Percentiles rank a stretch among this genome's conserved stretches.
phyloP scores from a whole-genome alignment of 768 basidiomycete species.

The Lactarius quietus region DNA sequence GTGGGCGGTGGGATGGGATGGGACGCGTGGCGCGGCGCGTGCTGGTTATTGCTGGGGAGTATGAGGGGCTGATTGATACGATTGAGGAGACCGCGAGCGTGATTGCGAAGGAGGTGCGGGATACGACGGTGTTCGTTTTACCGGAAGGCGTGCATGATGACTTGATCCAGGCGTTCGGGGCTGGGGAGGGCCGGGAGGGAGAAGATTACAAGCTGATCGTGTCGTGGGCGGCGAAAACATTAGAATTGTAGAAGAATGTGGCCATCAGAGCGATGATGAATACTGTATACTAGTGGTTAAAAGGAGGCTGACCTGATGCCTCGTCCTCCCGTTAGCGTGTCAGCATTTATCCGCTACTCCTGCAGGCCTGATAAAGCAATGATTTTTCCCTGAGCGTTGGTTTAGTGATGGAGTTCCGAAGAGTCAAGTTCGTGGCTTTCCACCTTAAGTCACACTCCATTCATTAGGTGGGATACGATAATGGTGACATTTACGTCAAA shows the following conservation, averaged over 20 bases:
- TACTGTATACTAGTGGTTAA: too few species aligned
- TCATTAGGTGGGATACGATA: too few species aligned
- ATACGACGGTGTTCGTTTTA: conserved; percentile 3
- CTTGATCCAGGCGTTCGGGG: not conserved
- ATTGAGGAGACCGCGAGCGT: not conserved
- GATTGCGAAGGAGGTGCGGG: not conserved
- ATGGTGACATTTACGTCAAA: too few species aligned
- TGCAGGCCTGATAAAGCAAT: too few species aligned
- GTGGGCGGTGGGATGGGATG: conserved; percentile 3
- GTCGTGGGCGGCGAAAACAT: not conserved
- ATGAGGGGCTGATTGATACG: conserved; percentile 3
- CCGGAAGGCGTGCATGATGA: conserved; percentile 20
- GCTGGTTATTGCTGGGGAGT: conserved; percentile 1
- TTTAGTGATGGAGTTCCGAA: too few species aligned
- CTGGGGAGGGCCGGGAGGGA: conserved; percentile 7
- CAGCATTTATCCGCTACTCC: too few species aligned
- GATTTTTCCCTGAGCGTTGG: too few species aligned
- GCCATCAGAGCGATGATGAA: too few species aligned
- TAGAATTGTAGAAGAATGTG: not conserved
- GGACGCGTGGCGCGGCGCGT: not conserved
- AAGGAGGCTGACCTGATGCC: too few species aligned
- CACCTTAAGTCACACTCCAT: too few species aligned
- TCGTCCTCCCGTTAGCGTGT: too few species aligned
- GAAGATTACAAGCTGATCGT: not conserved
- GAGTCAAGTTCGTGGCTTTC: too few species aligned